Conservation (phyloP, 1,139 yeast species). For the Kodamaea arcana region DNA sequence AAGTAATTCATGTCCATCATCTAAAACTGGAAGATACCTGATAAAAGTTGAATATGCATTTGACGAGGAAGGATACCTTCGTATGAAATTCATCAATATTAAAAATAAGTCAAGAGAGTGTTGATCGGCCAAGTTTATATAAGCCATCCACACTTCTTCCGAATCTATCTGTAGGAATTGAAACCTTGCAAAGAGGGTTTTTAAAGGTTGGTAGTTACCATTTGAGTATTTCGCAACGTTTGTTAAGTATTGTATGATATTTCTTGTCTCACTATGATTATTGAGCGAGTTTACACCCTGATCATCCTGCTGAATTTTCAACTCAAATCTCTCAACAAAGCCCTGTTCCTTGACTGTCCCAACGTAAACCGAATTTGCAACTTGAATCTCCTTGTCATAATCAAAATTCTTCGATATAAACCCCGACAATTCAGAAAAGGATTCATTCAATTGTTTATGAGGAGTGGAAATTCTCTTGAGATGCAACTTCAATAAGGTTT, state of each 20-base stretch:
- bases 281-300: too few relatives aligned
- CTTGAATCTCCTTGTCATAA: conserved; percentile 38
- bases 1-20: background rate
- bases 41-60: background rate
- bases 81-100: conserved; percentile 18
- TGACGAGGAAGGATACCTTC: conserved; percentile 10
- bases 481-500: conserved; percentile 20
- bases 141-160: conserved; percentile 4
- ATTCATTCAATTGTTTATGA: conserved; percentile 37
- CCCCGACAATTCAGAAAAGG: conserved; percentile 40
- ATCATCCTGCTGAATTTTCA: too few relatives aligned
- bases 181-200: conserved; percentile 6
- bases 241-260: conserved; percentile 33
- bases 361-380: conserved; percentile 33
- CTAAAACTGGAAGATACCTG: background rate
- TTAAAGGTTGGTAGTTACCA: conserved; percentile 6
- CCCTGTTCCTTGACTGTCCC: conserved; percentile 25
- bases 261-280: conserved; percentile 14
- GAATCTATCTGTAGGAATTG: background rate
- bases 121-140: conserved; percentile 4
- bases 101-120: conserved; percentile 8
- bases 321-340: conserved; percentile 27
- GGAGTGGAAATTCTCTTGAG: conserved; percentile 38
- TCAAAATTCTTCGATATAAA: conserved; percentile 34
- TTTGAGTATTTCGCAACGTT: conserved; percentile 19